Evolutionary conservation across 306 rosid species (phyloP).

Genomic region (Quercus alba): DNA sequence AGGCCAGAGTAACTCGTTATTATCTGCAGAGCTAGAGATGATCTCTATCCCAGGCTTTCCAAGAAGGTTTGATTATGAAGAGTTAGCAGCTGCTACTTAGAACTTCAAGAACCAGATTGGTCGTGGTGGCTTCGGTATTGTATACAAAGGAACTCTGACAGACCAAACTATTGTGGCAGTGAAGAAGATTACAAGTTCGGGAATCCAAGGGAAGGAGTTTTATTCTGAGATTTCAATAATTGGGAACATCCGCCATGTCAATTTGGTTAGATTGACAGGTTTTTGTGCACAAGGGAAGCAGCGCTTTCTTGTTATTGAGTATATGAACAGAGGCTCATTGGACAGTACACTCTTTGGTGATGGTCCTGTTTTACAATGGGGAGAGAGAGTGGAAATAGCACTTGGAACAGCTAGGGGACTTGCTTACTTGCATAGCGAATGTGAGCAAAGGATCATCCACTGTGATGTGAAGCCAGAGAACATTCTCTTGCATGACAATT

Average conservation of each 20-base stretch:
- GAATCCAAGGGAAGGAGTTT: no score
- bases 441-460: slow-evolving; percentile 78
- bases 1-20: slow-evolving; percentile 42
- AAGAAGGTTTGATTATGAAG: slow-evolving; percentile 61
- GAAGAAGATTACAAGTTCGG: no score
- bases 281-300: no score
- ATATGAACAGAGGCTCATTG: slow-evolving; percentile 74
- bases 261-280: no score
- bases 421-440: slow-evolving; percentile 76
- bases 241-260: no score
- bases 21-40: slow-evolving; percentile 56
- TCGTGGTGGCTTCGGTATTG: no score
- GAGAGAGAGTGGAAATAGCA: slow-evolving; percentile 75
- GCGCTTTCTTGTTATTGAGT: no score
- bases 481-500: slow-evolving; percentile 60
- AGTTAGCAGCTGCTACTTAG: slow-evolving; percentile 67
- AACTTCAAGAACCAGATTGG: slow-evolving; percentile 55
- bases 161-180: no score
- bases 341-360: slow-evolving; percentile 68
- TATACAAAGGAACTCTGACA: no score
- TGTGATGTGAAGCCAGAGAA: slow-evolving; percentile 40
- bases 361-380: slow-evolving; percentile 83
- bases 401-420: slow-evolving; percentile 89
- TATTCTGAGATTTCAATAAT: no score
- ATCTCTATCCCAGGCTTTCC: slow-evolving; percentile 44